Conservation (phyloP, 495 filamentous ascomycete species). For the Neurospora tetraspora region DNA sequence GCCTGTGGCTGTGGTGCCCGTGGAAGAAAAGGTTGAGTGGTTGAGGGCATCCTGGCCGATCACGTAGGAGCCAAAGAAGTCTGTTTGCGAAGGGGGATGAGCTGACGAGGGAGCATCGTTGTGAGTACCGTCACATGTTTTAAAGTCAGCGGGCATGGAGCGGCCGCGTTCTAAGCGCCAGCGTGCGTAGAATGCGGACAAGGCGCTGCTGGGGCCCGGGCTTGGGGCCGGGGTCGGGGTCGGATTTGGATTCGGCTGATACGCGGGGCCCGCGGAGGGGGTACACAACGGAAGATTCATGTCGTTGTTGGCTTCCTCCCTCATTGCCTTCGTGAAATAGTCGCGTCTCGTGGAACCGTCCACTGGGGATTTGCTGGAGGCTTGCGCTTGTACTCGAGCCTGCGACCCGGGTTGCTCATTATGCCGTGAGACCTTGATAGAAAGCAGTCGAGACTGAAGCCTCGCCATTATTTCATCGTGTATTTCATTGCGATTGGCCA, state of each 20-base stretch:
- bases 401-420: not conserved
- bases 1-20: not conserved
- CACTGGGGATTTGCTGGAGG: not conserved
- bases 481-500: not conserved
- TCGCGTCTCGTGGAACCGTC: not conserved
- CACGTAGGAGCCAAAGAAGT: not conserved
- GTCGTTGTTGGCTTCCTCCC: not conserved
- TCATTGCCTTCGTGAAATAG: not conserved
- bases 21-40: not conserved
- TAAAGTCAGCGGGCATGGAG: not conserved
- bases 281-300: not conserved
- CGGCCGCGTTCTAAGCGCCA: not conserved
- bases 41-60: not conserved
- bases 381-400: not conserved
- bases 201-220: not conserved
- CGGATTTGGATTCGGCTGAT: not conserved
- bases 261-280: not conserved
- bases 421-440: not conserved
- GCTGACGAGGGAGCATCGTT: not conserved
- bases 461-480: not conserved
- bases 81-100: not conserved
- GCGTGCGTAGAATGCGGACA: not conserved
- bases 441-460: not conserved
- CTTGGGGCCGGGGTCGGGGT: not conserved
- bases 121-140: not conserved